Evolutionary conservation across 768 basidiomycete species (phyloP).

Genomic region (Lepiota venenata): DNA sequence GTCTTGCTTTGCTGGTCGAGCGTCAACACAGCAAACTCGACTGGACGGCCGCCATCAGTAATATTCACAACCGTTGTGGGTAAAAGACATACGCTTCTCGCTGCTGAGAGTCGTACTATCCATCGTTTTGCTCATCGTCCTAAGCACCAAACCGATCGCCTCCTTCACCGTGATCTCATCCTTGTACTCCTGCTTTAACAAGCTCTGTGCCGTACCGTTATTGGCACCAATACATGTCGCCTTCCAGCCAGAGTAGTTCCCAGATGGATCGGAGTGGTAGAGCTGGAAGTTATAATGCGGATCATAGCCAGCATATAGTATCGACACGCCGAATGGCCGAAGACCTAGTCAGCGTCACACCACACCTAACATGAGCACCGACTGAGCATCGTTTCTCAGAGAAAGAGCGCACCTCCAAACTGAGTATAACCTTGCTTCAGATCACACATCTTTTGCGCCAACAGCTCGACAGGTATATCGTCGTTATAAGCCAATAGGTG

Average conservation of each 20-base stretch:
- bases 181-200: slow-evolving; percentile 98
- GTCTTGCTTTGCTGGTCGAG: slow-evolving; percentile 73
- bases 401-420: slow-evolving; percentile 67
- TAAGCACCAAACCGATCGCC: slow-evolving; percentile 86
- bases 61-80: neutral
- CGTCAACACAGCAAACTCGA: slow-evolving; percentile 95
- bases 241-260: slow-evolving; percentile 98
- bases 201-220: slow-evolving; percentile 91
- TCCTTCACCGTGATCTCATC: slow-evolving; percentile 91
- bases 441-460: slow-evolving; percentile 92
- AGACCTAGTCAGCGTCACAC: slow-evolving; percentile 56
- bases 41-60: slow-evolving; percentile 35
- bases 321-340: slow-evolving; percentile 95
- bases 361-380: neutral
- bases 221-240: slow-evolving; percentile 99
- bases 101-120: slow-evolving; percentile 95
- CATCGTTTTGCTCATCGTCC: slow-evolving; percentile 99
- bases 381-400: neutral
- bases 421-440: slow-evolving; percentile 99
- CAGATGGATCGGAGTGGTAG: slow-evolving; percentile 97
- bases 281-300: slow-evolving; percentile 95
- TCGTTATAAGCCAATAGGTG: slow-evolving; percentile 92
- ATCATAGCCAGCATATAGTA: slow-evolving; percentile 96
- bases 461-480: slow-evolving; percentile 95
- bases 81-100: slow-evolving; percentile 76